Evolutionary conservation across 495 filamentous ascomycete species (phyloP), one percentile per base, ranked within the genome.

Genomic region (Apodospora peruviana): DNA sequence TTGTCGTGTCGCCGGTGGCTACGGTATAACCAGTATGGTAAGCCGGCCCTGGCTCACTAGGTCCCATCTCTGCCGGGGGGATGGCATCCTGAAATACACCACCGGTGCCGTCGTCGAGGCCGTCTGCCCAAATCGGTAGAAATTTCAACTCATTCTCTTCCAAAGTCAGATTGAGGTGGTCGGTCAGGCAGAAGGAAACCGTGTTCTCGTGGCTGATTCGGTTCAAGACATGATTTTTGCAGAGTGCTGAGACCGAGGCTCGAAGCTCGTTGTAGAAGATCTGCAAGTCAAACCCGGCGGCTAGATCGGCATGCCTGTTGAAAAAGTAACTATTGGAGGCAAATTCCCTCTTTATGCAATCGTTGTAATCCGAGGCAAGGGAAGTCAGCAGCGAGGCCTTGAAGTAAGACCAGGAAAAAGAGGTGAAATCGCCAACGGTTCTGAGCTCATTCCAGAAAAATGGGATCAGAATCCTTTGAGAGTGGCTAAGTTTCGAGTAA

Each of bases 51-150:
- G 72, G 72, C 3, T 70, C 72, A 10, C 55, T 64, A 0, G 72
- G 70, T 0, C 71, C 72, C 48, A 67, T 54, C 9, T 68, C 63
- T 0, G 72, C 57, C 4, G 64, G 58, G 0, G 72, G 71, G 3
- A 76, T 55, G 1, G 45, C 43, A 0, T 55, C 34, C 32, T 73
- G 64, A 35, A 68, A 75, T n/a, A 74, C 70, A 17, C 66, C 70
- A 19, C 71, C 72, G 3, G 67, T 66, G 3, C 64, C 72, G 36
- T 76, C 72, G 22, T 74, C 65, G 10, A 69, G 52, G 10, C 72
- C 72, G n/a, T 61, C 70, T 14, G 70, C 72, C 71, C 71, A 76
- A 2, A 73, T 64, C 2, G 72, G 72, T 5, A 76, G 59, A 43
- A 63, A 74, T 11, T 64, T 53, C 17, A 72, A 54, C 58, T 74